Conservation (phyloP, 306 rosid species). For the Malus sylvestris region DNA sequence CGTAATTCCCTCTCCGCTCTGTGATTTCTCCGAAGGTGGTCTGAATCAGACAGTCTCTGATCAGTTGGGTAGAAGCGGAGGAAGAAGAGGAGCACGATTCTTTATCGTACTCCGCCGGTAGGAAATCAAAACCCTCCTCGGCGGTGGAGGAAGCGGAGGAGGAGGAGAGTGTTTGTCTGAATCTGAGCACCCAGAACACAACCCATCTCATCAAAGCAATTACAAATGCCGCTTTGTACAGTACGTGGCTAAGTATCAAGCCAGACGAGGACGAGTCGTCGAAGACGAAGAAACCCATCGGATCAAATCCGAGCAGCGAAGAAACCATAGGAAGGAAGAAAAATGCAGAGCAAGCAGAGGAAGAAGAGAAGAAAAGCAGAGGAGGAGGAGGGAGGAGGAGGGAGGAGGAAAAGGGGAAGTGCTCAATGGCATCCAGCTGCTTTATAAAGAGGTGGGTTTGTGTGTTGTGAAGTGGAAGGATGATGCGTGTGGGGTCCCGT, state of each 20-base stretch:
- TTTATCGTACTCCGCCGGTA: background rate
- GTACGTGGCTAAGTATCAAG: slow-evolving; percentile 35
- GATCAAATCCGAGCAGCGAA: background rate
- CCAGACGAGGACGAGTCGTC: slow-evolving; percentile 34
- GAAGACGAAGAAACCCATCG: slow-evolving; percentile 39
- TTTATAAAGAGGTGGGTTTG: slow-evolving; percentile 35
- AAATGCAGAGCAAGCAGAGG: background rate
- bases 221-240: slow-evolving; percentile 57
- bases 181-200: slow-evolving; percentile 33
- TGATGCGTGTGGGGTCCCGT: slow-evolving; percentile 2
- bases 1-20: background rate
- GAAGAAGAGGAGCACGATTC: background rate
- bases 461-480: background rate
- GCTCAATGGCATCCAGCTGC: slow-evolving; percentile 16
- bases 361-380: background rate
- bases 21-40: slow-evolving; percentile 53
- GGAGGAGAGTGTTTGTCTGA: slow-evolving; percentile 13
- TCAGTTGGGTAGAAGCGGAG: slow-evolving; percentile 25
- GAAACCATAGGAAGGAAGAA: background rate
- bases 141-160: background rate
- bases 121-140: background rate
- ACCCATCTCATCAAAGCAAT: slow-evolving; percentile 61
- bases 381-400: background rate
- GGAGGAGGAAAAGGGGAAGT: slow-evolving; percentile 45
- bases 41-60: slow-evolving; percentile 31